Conservation (phyloP, 2,329 filamentous ascomycete genomes). For the Ophiocordyceps camponoti-floridani region DNA sequence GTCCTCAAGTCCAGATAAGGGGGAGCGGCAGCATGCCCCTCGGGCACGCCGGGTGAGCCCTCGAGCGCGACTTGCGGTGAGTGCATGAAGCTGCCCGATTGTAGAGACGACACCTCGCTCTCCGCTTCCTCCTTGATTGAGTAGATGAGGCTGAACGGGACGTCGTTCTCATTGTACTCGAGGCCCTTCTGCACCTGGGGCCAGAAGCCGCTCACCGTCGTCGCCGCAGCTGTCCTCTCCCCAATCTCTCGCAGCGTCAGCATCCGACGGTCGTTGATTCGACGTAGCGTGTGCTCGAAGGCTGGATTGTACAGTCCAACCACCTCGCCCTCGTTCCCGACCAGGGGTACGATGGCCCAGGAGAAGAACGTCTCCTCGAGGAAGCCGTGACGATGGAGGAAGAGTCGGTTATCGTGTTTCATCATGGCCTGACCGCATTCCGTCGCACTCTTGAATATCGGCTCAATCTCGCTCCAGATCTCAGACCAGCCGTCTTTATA, state of each 20-base stretch:
- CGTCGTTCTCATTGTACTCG: conserved; percentile 56
- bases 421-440: conserved; percentile 60
- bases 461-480: conserved; percentile 54
- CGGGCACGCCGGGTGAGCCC: conserved; percentile 50
- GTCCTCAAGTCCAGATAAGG: conserved; percentile 48
- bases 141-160: conserved; percentile 62
- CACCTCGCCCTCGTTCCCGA: conserved; percentile 56
- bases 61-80: conserved; percentile 52
- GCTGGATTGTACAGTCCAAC: conserved; percentile 64
- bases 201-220: conserved; percentile 60
- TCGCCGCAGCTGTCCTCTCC: conserved; percentile 54
- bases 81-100: conserved; percentile 45
- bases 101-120: conserved; percentile 53
- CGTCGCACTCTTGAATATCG: conserved; percentile 49
- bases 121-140: conserved; percentile 54
- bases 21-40: conserved; percentile 42
- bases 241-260: conserved; percentile 61
- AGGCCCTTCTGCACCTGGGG: conserved; percentile 48
- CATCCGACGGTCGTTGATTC: conserved; percentile 66
- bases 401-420: conserved; percentile 68
- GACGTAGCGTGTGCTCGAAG: conserved; percentile 65
- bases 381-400: conserved; percentile 50
- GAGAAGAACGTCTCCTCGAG: conserved; percentile 70
- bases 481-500: conserved; percentile 55
- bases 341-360: conserved; percentile 64